These are phyloP conservation scores for Diplocarpon mali DNA, from an alignment of 2,329 filamentous ascomycete species.

Conservation along the genomic window DNA sequence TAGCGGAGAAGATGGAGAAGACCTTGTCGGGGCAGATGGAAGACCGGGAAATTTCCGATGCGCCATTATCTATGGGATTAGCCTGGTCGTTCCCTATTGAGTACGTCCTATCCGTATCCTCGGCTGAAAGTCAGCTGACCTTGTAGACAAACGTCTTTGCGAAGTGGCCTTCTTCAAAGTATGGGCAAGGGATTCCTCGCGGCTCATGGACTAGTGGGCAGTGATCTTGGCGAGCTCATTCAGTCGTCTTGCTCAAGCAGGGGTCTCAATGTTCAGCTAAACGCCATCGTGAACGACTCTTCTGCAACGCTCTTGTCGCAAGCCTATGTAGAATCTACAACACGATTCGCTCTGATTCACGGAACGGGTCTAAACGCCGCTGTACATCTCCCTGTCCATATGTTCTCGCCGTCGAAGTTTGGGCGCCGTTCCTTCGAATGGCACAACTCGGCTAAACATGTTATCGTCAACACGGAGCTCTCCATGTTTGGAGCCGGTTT, in stretches of 20 bases:
- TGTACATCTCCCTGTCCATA: conserved; percentile 48
- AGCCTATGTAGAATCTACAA: conserved; percentile 44
- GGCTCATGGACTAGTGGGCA: conserved; percentile 43
- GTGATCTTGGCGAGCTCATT: conserved; percentile 50
- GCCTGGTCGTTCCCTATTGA: conserved; percentile 63
- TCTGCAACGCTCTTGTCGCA: conserved; percentile 55
- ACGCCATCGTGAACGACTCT: conserved; percentile 56
- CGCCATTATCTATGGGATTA: conserved; percentile 45
- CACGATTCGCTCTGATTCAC: conserved; percentile 53
- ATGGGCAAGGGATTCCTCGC: conserved; percentile 60
- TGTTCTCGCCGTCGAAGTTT: conserved; percentile 45
- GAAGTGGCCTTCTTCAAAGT: conserved; percentile 44
- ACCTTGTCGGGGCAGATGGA: conserved; percentile 38
- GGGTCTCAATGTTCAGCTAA: conserved; percentile 42
- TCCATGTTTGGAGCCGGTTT: conserved; percentile 54
- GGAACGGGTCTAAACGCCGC: conserved; percentile 59
- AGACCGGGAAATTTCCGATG: conserved; percentile 26
- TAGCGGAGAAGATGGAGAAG: conserved; percentile 48
- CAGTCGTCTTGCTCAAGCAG: conserved; percentile 37
- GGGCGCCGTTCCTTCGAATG: conserved; percentile 42
- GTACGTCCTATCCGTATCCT: conserved; percentile 33
- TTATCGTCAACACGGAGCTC: conserved; percentile 57
- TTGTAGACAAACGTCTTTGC: conserved; percentile 51
- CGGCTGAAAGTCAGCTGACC: conserved; percentile 19
- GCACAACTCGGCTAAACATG: conserved; percentile 47